Evolutionary conservation across 1,139 yeast genomes (phyloP).

Genomic region (Geotrichum klebahnii): DNA sequence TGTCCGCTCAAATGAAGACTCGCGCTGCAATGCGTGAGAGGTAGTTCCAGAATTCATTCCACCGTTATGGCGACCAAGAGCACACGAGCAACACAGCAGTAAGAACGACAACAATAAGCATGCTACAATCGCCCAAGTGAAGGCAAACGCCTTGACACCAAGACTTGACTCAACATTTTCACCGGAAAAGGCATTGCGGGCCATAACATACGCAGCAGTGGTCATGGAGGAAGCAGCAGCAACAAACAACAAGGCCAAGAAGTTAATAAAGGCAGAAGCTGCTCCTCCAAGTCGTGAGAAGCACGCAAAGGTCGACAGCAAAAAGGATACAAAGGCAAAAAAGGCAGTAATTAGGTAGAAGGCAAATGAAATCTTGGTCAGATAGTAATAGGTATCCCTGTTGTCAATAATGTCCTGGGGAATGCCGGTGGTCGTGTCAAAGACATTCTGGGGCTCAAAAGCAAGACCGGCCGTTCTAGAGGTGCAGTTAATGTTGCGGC

Average conservation of each 20-base stretch:
- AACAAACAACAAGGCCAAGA: slow-evolving; percentile 51
- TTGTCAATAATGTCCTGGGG: slow-evolving; percentile 49
- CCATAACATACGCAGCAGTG: slow-evolving; percentile 64
- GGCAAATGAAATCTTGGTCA: slow-evolving; percentile 66
- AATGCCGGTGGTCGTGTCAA: slow-evolving; percentile 43
- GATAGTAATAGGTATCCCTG: slow-evolving; percentile 54
- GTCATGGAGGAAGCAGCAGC: slow-evolving; percentile 56
- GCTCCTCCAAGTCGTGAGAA: slow-evolving; percentile 38
- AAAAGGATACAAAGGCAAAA: slow-evolving; percentile 51
- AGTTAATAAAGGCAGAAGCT: slow-evolving; percentile 37
- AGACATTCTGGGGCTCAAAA: slow-evolving; percentile 60
- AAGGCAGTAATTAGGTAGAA: slow-evolving; percentile 58
- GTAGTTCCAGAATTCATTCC: not conserved
- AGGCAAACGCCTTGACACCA: slow-evolving; percentile 58
- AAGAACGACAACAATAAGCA: slow-evolving; percentile 42
- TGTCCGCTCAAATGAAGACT: slow-evolving; percentile 20
- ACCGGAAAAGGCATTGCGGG: slow-evolving; percentile 51
- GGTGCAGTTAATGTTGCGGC: slow-evolving; percentile 47
- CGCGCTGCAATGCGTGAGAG: slow-evolving; percentile 14
- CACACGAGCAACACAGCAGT: slow-evolving; percentile 36
- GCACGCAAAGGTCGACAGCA: slow-evolving; percentile 40
- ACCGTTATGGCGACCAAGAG: slow-evolving; percentile 22
- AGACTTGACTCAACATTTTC: slow-evolving; percentile 48
- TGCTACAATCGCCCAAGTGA: slow-evolving; percentile 60
- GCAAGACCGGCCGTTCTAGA: slow-evolving; percentile 55